Base-by-base conservation (phyloP, 495 filamentous ascomycete genomes). In the Halenospora varia region DNA sequence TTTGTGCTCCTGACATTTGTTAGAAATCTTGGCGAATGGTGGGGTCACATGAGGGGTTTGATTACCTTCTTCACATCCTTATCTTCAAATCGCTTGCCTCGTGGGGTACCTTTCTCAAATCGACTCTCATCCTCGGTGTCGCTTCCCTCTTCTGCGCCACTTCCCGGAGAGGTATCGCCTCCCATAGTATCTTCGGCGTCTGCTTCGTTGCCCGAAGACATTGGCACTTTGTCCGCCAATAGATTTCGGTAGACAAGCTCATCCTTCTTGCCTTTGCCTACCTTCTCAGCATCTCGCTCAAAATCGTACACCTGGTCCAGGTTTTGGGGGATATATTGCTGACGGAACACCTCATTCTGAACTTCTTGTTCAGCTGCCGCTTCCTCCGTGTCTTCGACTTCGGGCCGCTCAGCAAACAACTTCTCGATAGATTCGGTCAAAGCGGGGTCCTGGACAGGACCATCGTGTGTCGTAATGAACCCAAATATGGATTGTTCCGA, bases 291-390 rank as follows among this genome's bases (percentile, higher is more conserved):
- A 62, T 97, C 94, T 61, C 92, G 85, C 71, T 97, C 94, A 47
- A 96, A 81, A 67, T 98, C 94, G 63, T 96, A 97, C 1, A 97
- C 94, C 58, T 97, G 88, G 62, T 97, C 86, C 44, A 98, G 73
- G 0, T 87, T 96, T 69, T 95, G 90, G 3, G 94, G 94, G 46
- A 98, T 97, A 66, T 90, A 97, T 65, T 96, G 89, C 63, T 96
- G 85, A 61, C 93, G 83, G 75, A 96, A 98, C 9, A 98, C 93
- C 57, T 94, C 88, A 49, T 86, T 87, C 56, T 96, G 89, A 0
- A 90, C 81, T 61, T 95, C 89, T 17, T 67, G 69, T 50, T 80
- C 52, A 39, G 78, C 63, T 68, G 69, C 60, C 80, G 71, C 53
- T 72, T 75, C 53, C 80, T 78, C 54, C 83, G 73, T 59, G 71